Percentiles rank a stretch among this genome's conserved stretches.
phyloP scores from a whole-genome alignment of 257 asterid genomes.

The Ajuga chamaepitys region DNA sequence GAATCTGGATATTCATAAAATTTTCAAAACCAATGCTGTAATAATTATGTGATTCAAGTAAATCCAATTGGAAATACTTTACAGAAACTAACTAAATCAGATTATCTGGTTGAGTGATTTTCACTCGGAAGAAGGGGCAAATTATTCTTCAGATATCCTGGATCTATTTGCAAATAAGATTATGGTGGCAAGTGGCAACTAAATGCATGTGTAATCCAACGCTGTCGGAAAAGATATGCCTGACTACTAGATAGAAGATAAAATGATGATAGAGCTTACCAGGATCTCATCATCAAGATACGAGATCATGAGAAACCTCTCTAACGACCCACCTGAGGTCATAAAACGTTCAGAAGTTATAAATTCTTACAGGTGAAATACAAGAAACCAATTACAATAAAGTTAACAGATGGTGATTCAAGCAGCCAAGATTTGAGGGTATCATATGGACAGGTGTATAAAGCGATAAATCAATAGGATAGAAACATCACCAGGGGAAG shows the following conservation, averaged over 20 bases:
- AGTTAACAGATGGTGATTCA: no score
- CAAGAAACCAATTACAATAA: neutral
- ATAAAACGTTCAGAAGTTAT: neutral
- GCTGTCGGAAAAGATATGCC: neutral
- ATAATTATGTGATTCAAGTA: no score
- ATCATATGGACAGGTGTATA: no score
- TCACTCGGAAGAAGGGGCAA: neutral
- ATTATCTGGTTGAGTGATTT: no score
- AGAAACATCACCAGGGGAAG: no score
- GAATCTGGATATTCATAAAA: no score
- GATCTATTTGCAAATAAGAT: neutral
- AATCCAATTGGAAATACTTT: no score
- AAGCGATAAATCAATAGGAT: no score
- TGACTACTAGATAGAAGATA: neutral
- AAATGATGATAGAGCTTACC: constrained; percentile 31
- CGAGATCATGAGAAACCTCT: constrained; percentile 68
- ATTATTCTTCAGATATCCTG: neutral
- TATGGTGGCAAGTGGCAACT: neutral
- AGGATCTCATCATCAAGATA: constrained; percentile 88
- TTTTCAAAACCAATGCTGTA: no score
- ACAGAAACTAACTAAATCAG: no score
- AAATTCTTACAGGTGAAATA: neutral
- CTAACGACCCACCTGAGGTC: constrained; percentile 52
- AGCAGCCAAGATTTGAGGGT: no score
- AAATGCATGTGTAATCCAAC: neutral